Evolutionary conservation across 805 yeast genomes (phyloP), one percentile per base, ranked within the genome.

Genomic region (Vanderwaltozyma verrucispora): DNA sequence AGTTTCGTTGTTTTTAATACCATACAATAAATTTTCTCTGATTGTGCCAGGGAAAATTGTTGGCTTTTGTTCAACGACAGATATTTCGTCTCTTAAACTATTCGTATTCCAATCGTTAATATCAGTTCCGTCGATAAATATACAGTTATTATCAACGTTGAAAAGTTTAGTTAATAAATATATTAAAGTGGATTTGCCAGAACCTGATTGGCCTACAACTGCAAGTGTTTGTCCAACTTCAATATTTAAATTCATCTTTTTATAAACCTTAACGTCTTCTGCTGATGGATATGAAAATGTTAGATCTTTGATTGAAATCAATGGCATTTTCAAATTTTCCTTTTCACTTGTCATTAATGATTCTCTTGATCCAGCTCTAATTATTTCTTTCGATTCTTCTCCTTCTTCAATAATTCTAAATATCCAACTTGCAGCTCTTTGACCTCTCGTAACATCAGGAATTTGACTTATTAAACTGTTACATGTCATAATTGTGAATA

Each of bases 101-200:
- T 54, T 56, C 1, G 71, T 44, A 37, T 75, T 68, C 32, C 80
- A 55, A 0, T 53, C 50, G 11, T 60, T 56, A 1, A 84, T 61
- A 41, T 76, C 75, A 2, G 49, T 45, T 0, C 71, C 75, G 29
- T 67, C 72, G 8, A 80, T 43, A 9, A 52, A 48, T 2, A 80
- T 59, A 0, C 60, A 37, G 0, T 74, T 69, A 0, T 59, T 45
- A 4, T 29, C 30, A 2, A 67, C 60, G 1, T 54, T 54, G 42
- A 75, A 75, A 1, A 88, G 56, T 35, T 80, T 63, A 2, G 77
- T 57, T 0, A 88, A 44, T 11, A 88, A 47, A 1, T 69, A 63
- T 0, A 75, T 59, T 1, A 89, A 43, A 0, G 97, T 86, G 0
- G 96, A 79, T 57, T 92, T 92, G 0, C 99, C 99, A 12, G 80